These are phyloP conservation scores for Chlorella sp. DNA, from an alignment of 139 green algal genomes.

Conservation along the genomic window DNA sequence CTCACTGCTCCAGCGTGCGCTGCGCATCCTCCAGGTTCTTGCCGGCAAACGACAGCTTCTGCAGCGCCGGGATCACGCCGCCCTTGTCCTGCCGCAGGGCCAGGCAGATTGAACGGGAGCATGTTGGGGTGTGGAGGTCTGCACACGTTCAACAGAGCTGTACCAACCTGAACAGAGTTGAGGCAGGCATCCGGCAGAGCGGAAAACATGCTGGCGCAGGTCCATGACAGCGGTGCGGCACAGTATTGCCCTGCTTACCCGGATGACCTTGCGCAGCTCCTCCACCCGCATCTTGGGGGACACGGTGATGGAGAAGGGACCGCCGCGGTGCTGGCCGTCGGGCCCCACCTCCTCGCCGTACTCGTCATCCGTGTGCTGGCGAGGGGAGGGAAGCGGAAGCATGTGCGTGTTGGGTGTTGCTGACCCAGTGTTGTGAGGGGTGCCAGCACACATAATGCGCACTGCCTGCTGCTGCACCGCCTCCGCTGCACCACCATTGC, in stretches of 20 bases:
- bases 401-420: background rate
- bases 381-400: background rate
- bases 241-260: slow-evolving; percentile 42
- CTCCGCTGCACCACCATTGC: background rate
- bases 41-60: slow-evolving; percentile 78
- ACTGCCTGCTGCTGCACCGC: background rate
- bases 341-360: slow-evolving; percentile 72
- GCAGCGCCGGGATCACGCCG: slow-evolving; percentile 84
- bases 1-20: slow-evolving; percentile 88
- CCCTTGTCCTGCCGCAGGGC: slow-evolving; percentile 66
- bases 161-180: no score
- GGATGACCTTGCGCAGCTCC: slow-evolving; percentile 79
- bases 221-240: background rate
- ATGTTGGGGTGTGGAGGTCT: no score
- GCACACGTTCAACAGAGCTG: no score
- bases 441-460: background rate
- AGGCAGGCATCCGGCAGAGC: no score
- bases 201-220: background rate
- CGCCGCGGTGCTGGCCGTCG: slow-evolving; percentile 73
- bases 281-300: slow-evolving; percentile 80
- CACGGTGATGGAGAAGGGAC: slow-evolving; percentile 80
- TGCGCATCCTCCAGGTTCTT: slow-evolving; percentile 89
- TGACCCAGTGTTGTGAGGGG: background rate
- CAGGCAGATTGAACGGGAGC: no score
- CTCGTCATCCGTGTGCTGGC: slow-evolving; percentile 78